phyloP scores from a whole-genome alignment of 495 filamentous ascomycete genomes.

The Recurvomyces mirabilis region DNA sequence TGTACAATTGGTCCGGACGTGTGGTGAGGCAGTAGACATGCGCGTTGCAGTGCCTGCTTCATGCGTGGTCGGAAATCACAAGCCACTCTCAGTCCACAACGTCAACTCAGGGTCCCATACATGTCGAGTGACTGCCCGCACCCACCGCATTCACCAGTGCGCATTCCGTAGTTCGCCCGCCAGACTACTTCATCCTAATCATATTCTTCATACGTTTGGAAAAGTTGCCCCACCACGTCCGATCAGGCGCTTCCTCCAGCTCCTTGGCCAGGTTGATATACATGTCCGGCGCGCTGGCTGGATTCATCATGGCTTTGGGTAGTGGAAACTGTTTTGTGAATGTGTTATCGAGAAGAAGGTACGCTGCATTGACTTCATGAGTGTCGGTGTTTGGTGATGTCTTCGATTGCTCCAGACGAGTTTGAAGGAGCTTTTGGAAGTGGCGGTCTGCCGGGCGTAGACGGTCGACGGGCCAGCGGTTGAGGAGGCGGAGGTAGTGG shows the following conservation, averaged over 20 bases:
- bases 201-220: constrained; percentile 25
- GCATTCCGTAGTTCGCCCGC: not conserved
- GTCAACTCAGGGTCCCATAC: not conserved
- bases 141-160: not conserved
- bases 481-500: constrained; percentile 55
- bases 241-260: constrained; percentile 28
- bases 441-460: constrained; percentile 63
- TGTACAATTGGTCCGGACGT: not conserved
- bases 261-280: constrained; percentile 60
- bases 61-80: not conserved
- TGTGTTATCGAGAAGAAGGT: constrained; percentile 61
- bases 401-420: constrained; percentile 41
- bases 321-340: constrained; percentile 62
- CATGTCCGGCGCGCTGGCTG: constrained; percentile 63
- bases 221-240: constrained; percentile 23
- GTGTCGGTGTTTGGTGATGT: constrained; percentile 28
- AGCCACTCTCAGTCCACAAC: not conserved
- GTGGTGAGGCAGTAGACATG: too few relatives aligned
- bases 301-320: constrained; percentile 47
- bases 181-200: constrained; percentile 20
- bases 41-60: not conserved
- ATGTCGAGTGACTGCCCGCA: not conserved
- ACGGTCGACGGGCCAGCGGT: constrained; percentile 65
- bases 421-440: constrained; percentile 57
- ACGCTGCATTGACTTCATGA: constrained; percentile 60